Conservation (phyloP, 1,139 yeast genomes). For the Kodamaea sp. region DNA sequence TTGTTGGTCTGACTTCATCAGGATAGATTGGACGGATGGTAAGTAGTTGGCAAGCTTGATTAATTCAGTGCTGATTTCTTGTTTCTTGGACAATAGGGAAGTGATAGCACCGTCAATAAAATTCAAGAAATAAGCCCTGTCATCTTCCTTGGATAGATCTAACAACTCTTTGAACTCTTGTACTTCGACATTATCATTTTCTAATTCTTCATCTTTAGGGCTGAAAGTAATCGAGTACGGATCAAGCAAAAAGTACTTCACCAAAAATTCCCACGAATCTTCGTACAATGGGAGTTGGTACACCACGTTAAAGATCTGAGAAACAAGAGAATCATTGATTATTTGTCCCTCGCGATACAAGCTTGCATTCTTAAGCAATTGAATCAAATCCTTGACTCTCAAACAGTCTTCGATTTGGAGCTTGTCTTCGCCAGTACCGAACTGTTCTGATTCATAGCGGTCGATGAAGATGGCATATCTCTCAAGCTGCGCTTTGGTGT, state of each 20-base stretch:
- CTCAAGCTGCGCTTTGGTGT: conserved; percentile 20
- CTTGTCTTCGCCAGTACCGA: conserved; percentile 17
- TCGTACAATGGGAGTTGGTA: conserved; percentile 22
- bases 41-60: conserved; percentile 25
- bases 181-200: conserved; percentile 20
- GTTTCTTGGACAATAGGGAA: conserved; percentile 17
- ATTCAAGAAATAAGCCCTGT: conserved; percentile 23
- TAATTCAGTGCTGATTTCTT: conserved; percentile 17
- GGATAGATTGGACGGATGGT: conserved; percentile 22
- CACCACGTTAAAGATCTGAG: conserved; percentile 18
- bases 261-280: conserved; percentile 34
- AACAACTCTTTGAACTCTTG: conserved; percentile 23
- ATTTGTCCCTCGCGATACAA: background rate
- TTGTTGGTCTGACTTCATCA: conserved; percentile 21
- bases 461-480: conserved; percentile 24
- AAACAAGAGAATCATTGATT: background rate
- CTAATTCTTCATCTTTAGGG: conserved; percentile 13
- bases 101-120: conserved; percentile 32
- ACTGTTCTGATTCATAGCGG: conserved; percentile 19
- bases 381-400: conserved; percentile 25
- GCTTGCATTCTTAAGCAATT: conserved; percentile 4
- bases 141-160: conserved; percentile 22
- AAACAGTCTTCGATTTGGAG: conserved; percentile 12
- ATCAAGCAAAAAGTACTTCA: conserved; percentile 46
- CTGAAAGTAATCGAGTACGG: conserved; percentile 31